Evolutionary conservation across 2,329 filamentous ascomycete genomes (phyloP).

Genomic region (Sarocladiaceae sp.): DNA sequence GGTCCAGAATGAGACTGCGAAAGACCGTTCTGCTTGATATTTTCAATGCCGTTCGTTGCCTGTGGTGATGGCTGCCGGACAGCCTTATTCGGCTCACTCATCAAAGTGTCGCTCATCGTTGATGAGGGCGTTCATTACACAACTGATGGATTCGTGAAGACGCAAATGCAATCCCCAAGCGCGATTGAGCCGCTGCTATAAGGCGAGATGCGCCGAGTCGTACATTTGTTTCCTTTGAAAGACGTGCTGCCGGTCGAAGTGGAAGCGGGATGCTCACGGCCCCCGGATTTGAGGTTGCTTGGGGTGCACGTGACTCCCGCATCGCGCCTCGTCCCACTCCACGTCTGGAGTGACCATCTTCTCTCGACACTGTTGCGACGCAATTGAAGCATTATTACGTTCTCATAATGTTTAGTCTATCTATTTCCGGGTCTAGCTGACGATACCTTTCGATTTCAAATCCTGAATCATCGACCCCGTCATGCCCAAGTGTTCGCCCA

Average conservation of each 20-base stretch:
- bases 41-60: neutral
- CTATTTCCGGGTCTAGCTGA: conserved; percentile 36
- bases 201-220: too few relatives aligned
- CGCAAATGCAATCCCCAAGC: too few relatives aligned
- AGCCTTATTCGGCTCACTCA: conserved; percentile 1
- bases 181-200: too few relatives aligned
- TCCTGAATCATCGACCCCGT: conserved; percentile 50
- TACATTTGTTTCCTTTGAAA: too few relatives aligned
- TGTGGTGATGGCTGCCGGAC: neutral
- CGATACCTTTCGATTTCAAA: conserved; percentile 60
- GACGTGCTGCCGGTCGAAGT: neutral
- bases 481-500: conserved; percentile 58
- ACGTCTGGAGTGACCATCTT: conserved; percentile 2
- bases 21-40: neutral
- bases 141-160: too few relatives aligned
- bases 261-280: too few relatives aligned
- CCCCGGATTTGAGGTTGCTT: neutral
- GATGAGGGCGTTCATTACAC: too few relatives aligned
- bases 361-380: too few relatives aligned
- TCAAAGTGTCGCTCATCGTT: neutral
- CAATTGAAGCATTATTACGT: too few relatives aligned
- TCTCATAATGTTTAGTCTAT: neutral
- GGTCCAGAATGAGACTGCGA: too few relatives aligned
- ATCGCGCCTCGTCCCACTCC: conserved; percentile 3
- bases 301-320: conserved; percentile 1